Evolutionary conservation across 2,329 filamentous ascomycete genomes (phyloP).

Genomic region (Ramularia collo-cygni): DNA sequence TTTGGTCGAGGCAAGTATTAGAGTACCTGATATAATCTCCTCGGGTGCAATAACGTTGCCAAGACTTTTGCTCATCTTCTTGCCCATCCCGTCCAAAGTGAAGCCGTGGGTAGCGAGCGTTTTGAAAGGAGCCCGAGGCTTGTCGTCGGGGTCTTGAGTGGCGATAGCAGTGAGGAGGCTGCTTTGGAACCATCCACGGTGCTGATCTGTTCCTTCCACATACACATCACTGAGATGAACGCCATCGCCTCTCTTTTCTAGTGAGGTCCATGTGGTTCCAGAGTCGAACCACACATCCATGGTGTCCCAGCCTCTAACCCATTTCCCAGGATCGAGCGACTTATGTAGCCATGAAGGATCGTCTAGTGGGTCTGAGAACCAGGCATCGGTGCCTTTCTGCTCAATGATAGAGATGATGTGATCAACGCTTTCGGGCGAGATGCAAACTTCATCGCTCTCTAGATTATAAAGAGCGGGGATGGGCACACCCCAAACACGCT

Average conservation of each 20-base stretch:
- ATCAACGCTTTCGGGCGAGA: conserved; percentile 69
- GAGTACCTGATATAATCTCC: conserved; percentile 76
- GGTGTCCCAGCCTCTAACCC: conserved; percentile 76
- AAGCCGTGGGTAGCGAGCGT: conserved; percentile 94
- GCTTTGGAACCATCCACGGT: conserved; percentile 97
- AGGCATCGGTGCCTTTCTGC: conserved; percentile 76
- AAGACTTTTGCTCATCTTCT: conserved; percentile 97
- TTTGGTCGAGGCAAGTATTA: conserved; percentile 61
- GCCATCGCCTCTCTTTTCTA: conserved; percentile 30
- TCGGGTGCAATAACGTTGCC: conserved; percentile 78
- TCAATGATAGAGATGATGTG: conserved; percentile 78
- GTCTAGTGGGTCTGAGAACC: conserved; percentile 78
- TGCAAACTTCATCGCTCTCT: conserved; percentile 56
- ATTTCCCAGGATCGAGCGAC: conserved; percentile 51
- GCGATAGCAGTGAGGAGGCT: conserved; percentile 83
- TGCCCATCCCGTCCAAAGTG: conserved; percentile 78
- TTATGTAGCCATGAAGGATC: conserved; percentile 72
- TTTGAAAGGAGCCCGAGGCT: conserved; percentile 64
- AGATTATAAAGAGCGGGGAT: conserved; percentile 81
- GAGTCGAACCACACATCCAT: conserved; percentile 99
- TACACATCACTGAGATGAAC: conserved; percentile 69
- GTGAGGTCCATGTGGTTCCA: conserved; percentile 77
- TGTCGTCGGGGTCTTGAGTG: conserved; percentile 41
- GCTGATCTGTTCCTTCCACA: conserved; percentile 90
- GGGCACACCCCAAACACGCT: conserved; percentile 92